A percentile compares a stretch with the other conserved stretches of the same genome.
phyloP scores from a whole-genome alignment of 352 stramenopile species.

The Plasmopara muralis region DNA sequence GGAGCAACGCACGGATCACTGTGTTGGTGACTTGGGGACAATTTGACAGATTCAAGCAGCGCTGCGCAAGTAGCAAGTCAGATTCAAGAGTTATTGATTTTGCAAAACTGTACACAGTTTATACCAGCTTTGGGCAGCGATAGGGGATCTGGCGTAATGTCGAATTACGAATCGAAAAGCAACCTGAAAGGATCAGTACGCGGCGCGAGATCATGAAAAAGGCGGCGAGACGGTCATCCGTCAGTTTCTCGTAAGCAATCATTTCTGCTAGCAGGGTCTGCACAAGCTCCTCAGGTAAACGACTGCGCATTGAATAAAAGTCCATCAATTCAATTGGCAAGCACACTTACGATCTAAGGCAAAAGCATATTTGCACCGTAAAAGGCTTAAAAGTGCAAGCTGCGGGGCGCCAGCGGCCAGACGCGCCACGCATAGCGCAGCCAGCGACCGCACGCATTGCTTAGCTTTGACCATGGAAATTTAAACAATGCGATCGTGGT shows the following conservation, averaged over 20 bases:
- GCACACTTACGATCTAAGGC: constrained; percentile 3
- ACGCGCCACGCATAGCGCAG: constrained; percentile 52
- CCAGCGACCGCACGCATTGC: constrained; percentile 33
- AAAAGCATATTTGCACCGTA: constrained; percentile 38
- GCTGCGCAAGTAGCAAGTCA: constrained; percentile 21
- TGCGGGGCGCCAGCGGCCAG: constrained; percentile 48
- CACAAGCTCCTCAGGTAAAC: constrained; percentile 75
- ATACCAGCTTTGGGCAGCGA: constrained; percentile 72
- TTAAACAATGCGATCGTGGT: too few species aligned
- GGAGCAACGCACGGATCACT: constrained; percentile 71
- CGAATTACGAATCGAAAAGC: constrained; percentile 77
- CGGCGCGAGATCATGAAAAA: constrained; percentile 76
- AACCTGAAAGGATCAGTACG: constrained; percentile 67
- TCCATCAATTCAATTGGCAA: constrained; percentile 5
- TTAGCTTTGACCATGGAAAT: too few species aligned
- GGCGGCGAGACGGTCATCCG: constrained; percentile 71
- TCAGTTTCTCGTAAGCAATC: constrained; percentile 65
- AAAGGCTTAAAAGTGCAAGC: constrained; percentile 44
- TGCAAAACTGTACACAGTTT: constrained; percentile 2
- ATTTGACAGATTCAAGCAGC: constrained; percentile 77
- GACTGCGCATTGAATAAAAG: constrained; percentile 21
- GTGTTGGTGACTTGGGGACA: constrained; percentile 85
- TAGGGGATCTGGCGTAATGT: constrained; percentile 82
- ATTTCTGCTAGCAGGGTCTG: constrained; percentile 66
- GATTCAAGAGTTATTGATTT: constrained; percentile 4